Conservation (phyloP, 805 yeast genomes). For the Ascoidea asiatica region DNA sequence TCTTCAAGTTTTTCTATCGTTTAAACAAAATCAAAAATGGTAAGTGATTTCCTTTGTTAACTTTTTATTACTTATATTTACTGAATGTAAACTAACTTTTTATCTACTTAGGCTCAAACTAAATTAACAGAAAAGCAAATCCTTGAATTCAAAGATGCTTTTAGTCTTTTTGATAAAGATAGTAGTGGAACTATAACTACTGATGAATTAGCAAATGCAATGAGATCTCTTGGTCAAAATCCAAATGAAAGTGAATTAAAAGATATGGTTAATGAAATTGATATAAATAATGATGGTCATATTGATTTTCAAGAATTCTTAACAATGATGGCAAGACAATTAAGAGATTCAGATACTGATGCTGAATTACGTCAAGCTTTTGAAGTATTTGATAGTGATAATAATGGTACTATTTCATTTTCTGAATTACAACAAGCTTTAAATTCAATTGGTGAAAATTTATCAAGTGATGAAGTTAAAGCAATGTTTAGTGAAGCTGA, state of each 20-base stretch:
- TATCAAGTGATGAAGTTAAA: neutral
- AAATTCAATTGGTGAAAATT: neutral
- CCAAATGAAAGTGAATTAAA: slow-evolving; percentile 14
- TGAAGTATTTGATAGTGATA: slow-evolving; percentile 74
- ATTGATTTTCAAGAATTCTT: neutral
- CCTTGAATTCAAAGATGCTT: neutral
- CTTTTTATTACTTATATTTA: too few relatives aligned
- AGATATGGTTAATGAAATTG: slow-evolving; percentile 15
- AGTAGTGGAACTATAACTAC: neutral
- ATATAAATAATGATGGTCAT: slow-evolving; percentile 13
- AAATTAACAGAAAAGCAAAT: too few relatives aligned
- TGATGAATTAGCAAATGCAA: neutral
- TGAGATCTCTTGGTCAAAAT: neutral
- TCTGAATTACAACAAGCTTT: neutral
- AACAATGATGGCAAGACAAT: slow-evolving; percentile 1
- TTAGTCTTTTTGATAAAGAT: neutral
- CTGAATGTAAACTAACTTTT: too few relatives aligned
- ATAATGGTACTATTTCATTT: slow-evolving; percentile 45
- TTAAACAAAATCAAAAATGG: too few relatives aligned
- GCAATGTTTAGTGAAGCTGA: neutral
- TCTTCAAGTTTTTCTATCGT: too few relatives aligned
- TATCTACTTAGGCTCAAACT: too few relatives aligned
- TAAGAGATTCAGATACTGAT: slow-evolving; percentile 18
- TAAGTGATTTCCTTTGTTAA: too few relatives aligned
- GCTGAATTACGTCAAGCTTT: slow-evolving; percentile 24